Evolutionary conservation across 2,329 filamentous ascomycete species (phyloP).

Genomic region (Hypoxylon sp.): DNA sequence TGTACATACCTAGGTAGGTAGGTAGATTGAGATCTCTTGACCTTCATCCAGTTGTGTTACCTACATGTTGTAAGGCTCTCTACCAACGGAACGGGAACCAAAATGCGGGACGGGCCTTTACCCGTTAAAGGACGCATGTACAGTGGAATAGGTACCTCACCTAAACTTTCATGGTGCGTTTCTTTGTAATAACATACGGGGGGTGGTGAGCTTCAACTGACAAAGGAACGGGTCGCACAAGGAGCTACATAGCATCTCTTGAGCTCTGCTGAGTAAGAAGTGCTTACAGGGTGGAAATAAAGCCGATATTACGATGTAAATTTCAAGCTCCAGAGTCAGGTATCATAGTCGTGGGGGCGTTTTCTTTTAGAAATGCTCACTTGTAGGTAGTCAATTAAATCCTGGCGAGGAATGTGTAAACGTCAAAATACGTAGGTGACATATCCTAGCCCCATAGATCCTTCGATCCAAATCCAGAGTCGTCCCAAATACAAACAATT

Average conservation of each 20-base stretch:
- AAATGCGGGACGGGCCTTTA: constrained; percentile 29
- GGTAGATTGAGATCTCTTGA: constrained; percentile 32
- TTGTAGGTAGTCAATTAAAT: constrained; percentile 31
- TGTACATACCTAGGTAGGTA: constrained; percentile 20
- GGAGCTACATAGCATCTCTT: no score
- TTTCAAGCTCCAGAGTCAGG: constrained; percentile 3
- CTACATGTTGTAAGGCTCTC: constrained; percentile 5
- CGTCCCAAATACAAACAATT: constrained; percentile 26
- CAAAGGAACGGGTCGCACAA: no score
- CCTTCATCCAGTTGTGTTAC: constrained; percentile 27
- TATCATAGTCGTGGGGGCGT: constrained; percentile 9
- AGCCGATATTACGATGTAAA: neutral
- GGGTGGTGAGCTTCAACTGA: neutral
- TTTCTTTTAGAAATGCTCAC: constrained; percentile 24
- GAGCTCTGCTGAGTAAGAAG: neutral
- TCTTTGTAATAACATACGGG: neutral
- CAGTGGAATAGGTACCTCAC: constrained; percentile 6
- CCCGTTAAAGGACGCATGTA: constrained; percentile 17
- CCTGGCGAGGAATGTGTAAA: constrained; percentile 26
- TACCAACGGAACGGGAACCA: constrained; percentile 13
- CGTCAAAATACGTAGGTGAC: constrained; percentile 20
- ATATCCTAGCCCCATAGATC: constrained; percentile 19
- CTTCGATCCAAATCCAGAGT: constrained; percentile 4
- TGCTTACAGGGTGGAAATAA: no score
- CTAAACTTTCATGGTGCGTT: neutral